phyloP scores from a whole-genome alignment of 306 rosid genomes.

The Psophocarpus tetragonolobus region DNA sequence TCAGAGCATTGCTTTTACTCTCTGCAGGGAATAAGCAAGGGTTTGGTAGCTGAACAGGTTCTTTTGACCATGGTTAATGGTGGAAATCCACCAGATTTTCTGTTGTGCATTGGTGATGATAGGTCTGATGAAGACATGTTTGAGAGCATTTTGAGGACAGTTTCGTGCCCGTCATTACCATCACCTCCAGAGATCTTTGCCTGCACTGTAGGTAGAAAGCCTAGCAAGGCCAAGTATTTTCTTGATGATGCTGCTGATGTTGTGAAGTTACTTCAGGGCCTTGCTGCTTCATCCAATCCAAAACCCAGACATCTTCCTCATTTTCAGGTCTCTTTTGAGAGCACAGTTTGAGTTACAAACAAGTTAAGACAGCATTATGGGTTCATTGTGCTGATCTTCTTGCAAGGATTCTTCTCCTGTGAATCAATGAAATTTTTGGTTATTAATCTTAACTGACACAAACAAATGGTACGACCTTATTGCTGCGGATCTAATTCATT shows the following conservation, averaged over 20 bases:
- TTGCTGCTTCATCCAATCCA: slow-evolving; percentile 68
- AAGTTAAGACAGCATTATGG: slow-evolving; percentile 27
- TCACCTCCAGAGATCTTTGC: slow-evolving; percentile 70
- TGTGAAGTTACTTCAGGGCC: slow-evolving; percentile 66
- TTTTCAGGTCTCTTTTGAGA: slow-evolving; percentile 79
- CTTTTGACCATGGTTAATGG: slow-evolving; percentile 57
- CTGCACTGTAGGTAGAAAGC: slow-evolving; percentile 82
- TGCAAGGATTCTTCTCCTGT: slow-evolving; percentile 32
- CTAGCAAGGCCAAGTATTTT: slow-evolving; percentile 87
- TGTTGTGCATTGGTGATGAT: slow-evolving; percentile 86
- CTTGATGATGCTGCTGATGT: slow-evolving; percentile 71
- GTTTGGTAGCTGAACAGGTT: slow-evolving; percentile 67
- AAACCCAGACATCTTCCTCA: slow-evolving; percentile 61
- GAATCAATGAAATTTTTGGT: slow-evolving; percentile 38
- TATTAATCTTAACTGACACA: slow-evolving; percentile 34
- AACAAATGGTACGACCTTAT: slow-evolving; percentile 27
- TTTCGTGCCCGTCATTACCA: slow-evolving; percentile 53
- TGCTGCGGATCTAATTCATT: slow-evolving; percentile 39
- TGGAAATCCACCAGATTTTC: slow-evolving; percentile 68
- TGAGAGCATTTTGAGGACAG: slow-evolving; percentile 65
- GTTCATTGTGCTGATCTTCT: slow-evolving; percentile 29
- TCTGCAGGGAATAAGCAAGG: slow-evolving; percentile 84
- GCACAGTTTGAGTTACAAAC: slow-evolving; percentile 45
- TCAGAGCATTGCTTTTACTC: background rate
- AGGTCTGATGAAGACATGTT: slow-evolving; percentile 93